Evolutionary conservation across 1,284 basidiomycete species (phyloP).

Genomic region (Microbotryum scabiosae): DNA sequence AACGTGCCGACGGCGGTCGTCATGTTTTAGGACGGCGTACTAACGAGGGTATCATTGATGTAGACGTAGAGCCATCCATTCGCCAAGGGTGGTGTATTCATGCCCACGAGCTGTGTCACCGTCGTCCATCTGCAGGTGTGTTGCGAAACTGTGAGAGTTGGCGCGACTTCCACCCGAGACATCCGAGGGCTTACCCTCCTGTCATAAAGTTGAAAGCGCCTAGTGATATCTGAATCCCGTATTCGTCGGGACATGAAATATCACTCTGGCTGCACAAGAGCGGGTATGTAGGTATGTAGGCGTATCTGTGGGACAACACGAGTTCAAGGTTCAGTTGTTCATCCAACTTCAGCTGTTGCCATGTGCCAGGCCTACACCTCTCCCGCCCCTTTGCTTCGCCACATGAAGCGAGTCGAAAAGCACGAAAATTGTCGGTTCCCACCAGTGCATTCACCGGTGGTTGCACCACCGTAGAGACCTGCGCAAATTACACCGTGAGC

Average conservation of each 20-base stretch:
- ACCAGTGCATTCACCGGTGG: constrained; percentile 6
- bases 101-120: constrained; percentile 22
- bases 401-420: constrained; percentile 20
- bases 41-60: constrained; percentile 12
- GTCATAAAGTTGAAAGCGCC: constrained; percentile 9
- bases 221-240: constrained; percentile 15
- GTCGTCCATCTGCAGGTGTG: constrained; percentile 12
- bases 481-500: neutral
- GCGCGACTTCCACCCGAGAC: neutral
- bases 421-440: constrained; percentile 9
- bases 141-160: neutral
- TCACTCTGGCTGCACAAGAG: constrained; percentile 13
- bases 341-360: neutral
- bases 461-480: no score
- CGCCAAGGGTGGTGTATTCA: constrained; percentile 18
- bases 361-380: constrained; percentile 8
- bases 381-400: constrained; percentile 9
- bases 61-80: constrained; percentile 25
- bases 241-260: constrained; percentile 14
- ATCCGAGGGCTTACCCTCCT: neutral
- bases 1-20: no score
- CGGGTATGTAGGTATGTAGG: constrained; percentile 9
- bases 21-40: no score
- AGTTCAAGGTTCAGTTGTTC: constrained; percentile 8
- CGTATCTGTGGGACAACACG: constrained; percentile 18